Conservation (phyloP, 768 basidiomycete species). For the Termitomyces sp. region DNA sequence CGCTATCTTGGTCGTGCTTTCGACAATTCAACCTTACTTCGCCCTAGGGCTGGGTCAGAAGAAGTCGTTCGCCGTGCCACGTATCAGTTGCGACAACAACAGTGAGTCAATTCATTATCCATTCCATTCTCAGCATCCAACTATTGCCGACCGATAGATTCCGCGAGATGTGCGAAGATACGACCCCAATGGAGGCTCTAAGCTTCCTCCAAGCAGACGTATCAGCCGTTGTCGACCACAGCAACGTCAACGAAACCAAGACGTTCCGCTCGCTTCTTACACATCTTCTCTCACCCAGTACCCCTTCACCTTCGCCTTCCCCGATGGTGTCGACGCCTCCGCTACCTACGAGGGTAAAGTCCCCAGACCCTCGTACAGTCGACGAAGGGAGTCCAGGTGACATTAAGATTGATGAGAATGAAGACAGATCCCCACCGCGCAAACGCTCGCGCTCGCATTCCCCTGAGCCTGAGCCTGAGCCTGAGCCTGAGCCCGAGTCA, state of each 20-base stretch:
- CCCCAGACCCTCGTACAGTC: constrained; percentile 1
- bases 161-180: constrained; percentile 76
- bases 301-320: constrained; percentile 18
- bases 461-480: constrained; percentile 24
- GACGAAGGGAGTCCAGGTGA: background rate
- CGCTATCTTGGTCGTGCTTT: constrained; percentile 14
- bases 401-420: constrained; percentile 16
- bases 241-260: constrained; percentile 56
- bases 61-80: constrained; percentile 65
- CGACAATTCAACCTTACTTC: background rate
- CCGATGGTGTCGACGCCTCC: constrained; percentile 17
- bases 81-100: constrained; percentile 68
- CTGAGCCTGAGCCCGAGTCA: constrained; percentile 21
- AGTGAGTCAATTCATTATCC: constrained; percentile 41
- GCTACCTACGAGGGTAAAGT: background rate
- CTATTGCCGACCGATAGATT: constrained; percentile 45
- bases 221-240: constrained; percentile 69
- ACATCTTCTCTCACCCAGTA: constrained; percentile 51
- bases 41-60: constrained; percentile 53
- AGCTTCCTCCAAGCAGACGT: constrained; percentile 71
- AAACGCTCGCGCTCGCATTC: constrained; percentile 46
- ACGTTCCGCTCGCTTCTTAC: constrained; percentile 65
- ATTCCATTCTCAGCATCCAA: background rate
- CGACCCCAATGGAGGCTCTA: constrained; percentile 60
- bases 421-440: constrained; percentile 36